Percentiles rank a stretch among this genome's conserved stretches.
phyloP scores from a whole-genome alignment of 805 yeast genomes.

The Metschnikowia gruessii region DNA sequence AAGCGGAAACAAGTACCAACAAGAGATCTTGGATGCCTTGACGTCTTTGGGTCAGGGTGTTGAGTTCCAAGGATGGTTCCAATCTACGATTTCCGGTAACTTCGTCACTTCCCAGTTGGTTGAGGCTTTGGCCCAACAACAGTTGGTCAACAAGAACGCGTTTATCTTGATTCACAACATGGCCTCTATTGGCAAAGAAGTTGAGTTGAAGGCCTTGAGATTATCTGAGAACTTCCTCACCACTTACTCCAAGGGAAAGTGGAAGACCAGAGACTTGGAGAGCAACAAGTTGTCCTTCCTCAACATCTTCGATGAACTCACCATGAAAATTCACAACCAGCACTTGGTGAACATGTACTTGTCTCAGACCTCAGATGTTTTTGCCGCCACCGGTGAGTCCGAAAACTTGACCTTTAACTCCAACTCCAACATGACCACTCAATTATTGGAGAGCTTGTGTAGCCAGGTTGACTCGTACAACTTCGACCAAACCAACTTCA shows the following conservation, averaged over 20 bases:
- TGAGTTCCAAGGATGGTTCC: constrained; percentile 79
- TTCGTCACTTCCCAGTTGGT: constrained; percentile 63
- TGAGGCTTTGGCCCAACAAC: constrained; percentile 67
- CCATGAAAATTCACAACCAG: constrained; percentile 63
- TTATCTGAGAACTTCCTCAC: constrained; percentile 60
- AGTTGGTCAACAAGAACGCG: constrained; percentile 52
- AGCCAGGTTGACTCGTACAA: constrained; percentile 72
- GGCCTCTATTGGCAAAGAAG: constrained; percentile 60
- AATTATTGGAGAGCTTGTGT: constrained; percentile 58
- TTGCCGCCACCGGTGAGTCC: constrained; percentile 24
- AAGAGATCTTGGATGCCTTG: constrained; percentile 60
- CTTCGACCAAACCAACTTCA: constrained; percentile 75
- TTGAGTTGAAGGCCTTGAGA: constrained; percentile 66
- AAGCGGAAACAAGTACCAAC: constrained; percentile 65
- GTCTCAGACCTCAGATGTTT: constrained; percentile 23
- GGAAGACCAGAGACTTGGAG: constrained; percentile 62
- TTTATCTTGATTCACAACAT: constrained; percentile 67
- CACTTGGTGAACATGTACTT: constrained; percentile 60
- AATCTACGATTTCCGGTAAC: constrained; percentile 66
- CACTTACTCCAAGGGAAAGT: constrained; percentile 54
- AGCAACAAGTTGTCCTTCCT: constrained; percentile 58
- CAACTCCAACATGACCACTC: constrained; percentile 43
- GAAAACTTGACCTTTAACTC: constrained; percentile 42
- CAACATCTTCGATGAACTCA: constrained; percentile 70
- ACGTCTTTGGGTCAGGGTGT: constrained; percentile 62